These are phyloP conservation scores for Microascus cirrosus DNA, from an alignment of 2,329 filamentous ascomycete species.

Conservation along the genomic window DNA sequence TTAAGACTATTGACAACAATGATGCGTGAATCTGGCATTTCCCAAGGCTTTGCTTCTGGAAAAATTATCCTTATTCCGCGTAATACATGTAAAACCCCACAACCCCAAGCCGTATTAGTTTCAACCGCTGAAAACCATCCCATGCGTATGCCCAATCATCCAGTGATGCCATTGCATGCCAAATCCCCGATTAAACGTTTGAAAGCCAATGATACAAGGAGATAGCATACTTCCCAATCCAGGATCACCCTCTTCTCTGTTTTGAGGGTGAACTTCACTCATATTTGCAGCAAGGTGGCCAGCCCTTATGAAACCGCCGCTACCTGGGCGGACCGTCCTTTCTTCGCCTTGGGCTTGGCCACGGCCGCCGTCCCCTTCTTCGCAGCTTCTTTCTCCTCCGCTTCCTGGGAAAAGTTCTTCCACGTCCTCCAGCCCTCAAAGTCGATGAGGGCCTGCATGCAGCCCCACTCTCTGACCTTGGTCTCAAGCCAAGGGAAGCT, in stretches of 20 bases:
- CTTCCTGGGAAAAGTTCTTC: conserved; percentile 62
- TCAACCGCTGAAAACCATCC: no score
- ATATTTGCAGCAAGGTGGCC: background rate
- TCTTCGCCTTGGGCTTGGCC: conserved; percentile 33
- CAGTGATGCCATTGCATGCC: no score
- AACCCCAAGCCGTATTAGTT: no score
- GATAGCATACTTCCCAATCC: no score
- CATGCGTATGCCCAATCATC: no score
- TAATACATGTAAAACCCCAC: no score
- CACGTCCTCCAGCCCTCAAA: conserved; percentile 97
- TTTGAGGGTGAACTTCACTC: background rate
- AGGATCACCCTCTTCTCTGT: background rate
- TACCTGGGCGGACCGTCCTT: conserved; percentile 21
- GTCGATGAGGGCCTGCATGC: conserved; percentile 98
- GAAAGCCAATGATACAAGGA: no score
- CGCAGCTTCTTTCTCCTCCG: conserved; percentile 16
- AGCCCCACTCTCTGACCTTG: conserved; percentile 99
- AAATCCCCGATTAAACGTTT: no score
- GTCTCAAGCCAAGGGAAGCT: conserved; percentile 96
- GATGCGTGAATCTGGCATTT: no score
- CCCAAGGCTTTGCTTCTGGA: no score
- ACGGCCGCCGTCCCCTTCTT: conserved; percentile 17
- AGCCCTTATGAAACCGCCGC: background rate
- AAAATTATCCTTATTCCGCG: no score
- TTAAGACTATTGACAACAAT: no score